Evolutionary conservation across 306 rosid genomes (phyloP).

Genomic region (Abrus pulchellus): DNA sequence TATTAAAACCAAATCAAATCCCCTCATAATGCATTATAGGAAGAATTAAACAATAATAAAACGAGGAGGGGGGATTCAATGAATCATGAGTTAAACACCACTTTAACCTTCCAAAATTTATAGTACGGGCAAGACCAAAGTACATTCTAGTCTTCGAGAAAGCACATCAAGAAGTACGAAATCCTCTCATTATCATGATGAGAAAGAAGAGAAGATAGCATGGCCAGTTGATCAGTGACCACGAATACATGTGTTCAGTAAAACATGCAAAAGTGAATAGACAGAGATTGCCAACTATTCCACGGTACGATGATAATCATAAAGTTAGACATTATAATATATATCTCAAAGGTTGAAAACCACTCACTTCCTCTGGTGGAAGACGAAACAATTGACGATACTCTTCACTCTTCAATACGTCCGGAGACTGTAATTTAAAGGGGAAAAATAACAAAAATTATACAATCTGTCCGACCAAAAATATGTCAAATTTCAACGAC

Average conservation of each 20-base stretch:
- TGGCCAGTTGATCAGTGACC: background rate
- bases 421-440: constrained; percentile 56
- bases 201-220: constrained; percentile 2
- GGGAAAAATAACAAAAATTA: background rate
- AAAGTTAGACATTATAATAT: constrained; percentile 15
- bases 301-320: constrained; percentile 4
- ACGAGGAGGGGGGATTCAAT: background rate
- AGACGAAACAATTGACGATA: constrained; percentile 96
- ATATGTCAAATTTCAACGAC: constrained; percentile 9
- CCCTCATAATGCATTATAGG: constrained; percentile 9
- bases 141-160: constrained; percentile 25
- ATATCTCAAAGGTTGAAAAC: constrained; percentile 29
- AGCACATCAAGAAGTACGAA: background rate
- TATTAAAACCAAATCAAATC: constrained; percentile 7
- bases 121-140: background rate
- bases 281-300: constrained; percentile 29
- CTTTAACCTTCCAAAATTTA: constrained; percentile 5
- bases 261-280: constrained; percentile 32
- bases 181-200: constrained; percentile 34
- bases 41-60: too few relatives aligned
- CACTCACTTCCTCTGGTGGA: constrained; percentile 88
- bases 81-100: constrained; percentile 23
- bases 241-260: background rate
- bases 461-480: background rate
- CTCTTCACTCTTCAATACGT: constrained; percentile 82